These are phyloP conservation scores for Knoxia roxburghii DNA, from an alignment of 257 asterid species.

Conservation along the genomic window DNA sequence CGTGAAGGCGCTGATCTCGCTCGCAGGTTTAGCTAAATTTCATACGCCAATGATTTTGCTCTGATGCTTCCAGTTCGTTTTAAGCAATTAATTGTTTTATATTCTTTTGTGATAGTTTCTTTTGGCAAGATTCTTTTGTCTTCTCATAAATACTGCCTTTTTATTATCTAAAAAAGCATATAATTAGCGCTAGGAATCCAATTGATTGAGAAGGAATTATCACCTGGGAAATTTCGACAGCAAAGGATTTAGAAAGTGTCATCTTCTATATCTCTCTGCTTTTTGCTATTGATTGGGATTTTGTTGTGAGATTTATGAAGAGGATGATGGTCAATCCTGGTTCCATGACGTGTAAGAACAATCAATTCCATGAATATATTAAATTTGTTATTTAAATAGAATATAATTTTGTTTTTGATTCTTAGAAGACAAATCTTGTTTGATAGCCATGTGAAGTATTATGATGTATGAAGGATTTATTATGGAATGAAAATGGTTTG, in stretches of 20 bases:
- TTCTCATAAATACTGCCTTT: not conserved
- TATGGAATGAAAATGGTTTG: not conserved
- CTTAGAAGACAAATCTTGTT: not conserved
- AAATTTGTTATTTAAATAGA: too few relatives aligned
- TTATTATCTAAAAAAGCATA: not conserved
- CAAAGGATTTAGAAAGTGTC: not conserved
- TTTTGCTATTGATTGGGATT: not conserved
- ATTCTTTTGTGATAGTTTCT: too few relatives aligned
- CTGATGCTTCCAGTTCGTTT: not conserved
- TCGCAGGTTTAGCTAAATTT: slow-evolving; percentile 48
- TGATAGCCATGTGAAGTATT: not conserved
- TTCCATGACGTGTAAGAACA: not conserved
- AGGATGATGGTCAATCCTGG: not conserved
- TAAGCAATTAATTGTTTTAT: not conserved
- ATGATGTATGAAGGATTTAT: not conserved
- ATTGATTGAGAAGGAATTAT: not conserved
- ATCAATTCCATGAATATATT: not conserved
- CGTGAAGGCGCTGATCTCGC: slow-evolving; percentile 81
- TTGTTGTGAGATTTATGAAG: too few relatives aligned
- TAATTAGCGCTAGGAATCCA: not conserved
- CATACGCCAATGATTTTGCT: not conserved
- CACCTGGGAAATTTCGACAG: not conserved
- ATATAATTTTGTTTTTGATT: not conserved
- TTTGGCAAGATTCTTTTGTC: not conserved
- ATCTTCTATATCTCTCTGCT: not conserved